phyloP scores from a whole-genome alignment of 2,329 filamentous ascomycete genomes.

The Davidsoniella australis region DNA sequence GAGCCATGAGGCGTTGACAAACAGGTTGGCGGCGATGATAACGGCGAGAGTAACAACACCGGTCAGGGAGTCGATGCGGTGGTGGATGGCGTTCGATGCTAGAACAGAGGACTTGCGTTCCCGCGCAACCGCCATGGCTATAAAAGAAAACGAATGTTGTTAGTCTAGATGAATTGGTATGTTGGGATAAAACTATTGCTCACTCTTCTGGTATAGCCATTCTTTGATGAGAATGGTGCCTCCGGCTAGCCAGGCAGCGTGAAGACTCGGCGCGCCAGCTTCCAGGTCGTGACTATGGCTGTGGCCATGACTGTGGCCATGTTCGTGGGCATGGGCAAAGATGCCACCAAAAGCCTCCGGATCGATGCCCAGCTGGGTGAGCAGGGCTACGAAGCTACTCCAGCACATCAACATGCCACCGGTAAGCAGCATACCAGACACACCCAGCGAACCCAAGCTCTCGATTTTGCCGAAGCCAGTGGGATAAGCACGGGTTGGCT shows the following conservation, averaged over 20 bases:
- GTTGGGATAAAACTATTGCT: constrained; percentile 23
- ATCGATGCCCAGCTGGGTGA: constrained; percentile 13
- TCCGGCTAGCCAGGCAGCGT: constrained; percentile 85
- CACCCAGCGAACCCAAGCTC: constrained; percentile 80
- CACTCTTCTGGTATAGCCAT: constrained; percentile 93
- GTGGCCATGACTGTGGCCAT: constrained; percentile 47
- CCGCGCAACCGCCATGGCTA: constrained; percentile 86
- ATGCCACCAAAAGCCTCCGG: constrained; percentile 40
- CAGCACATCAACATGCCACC: constrained; percentile 88
- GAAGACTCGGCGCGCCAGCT: constrained; percentile 57
- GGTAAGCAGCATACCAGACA: constrained; percentile 75
- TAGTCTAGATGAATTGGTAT: not conserved
- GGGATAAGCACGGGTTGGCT: constrained; percentile 69
- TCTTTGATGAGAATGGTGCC: constrained; percentile 88
- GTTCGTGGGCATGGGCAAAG: constrained; percentile 42
- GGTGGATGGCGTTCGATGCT: constrained; percentile 89
- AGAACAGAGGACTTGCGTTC: constrained; percentile 92
- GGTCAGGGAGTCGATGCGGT: constrained; percentile 88
- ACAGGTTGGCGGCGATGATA: constrained; percentile 75
- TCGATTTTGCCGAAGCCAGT: constrained; percentile 96
- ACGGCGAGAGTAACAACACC: constrained; percentile 82
- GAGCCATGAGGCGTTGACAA: constrained; percentile 75
- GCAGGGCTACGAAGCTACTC: constrained; percentile 37
- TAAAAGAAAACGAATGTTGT: constrained; percentile 7
- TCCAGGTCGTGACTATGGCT: constrained; percentile 27